phyloP scores from a whole-genome alignment of 2,329 filamentous ascomycete species.

The Claviceps sp. region DNA sequence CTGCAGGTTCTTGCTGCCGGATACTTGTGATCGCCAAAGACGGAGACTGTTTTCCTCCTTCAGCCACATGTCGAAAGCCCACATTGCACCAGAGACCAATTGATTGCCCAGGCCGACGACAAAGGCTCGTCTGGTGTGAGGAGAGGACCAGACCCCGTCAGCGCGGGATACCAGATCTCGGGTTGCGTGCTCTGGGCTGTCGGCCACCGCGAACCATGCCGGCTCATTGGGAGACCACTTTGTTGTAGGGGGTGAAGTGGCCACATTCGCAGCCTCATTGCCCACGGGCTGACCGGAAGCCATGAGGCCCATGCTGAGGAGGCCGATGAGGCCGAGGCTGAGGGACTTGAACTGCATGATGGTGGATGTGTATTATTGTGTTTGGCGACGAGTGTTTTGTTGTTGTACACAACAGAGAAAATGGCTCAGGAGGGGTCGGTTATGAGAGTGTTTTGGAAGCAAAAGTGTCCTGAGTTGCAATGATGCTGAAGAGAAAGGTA shows the following conservation, averaged over 20 bases:
- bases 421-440: background rate
- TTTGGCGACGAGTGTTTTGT: background rate
- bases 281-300: background rate
- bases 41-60: fast-evolving
- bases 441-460: too few relatives aligned
- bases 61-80: background rate
- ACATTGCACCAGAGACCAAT: background rate
- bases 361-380: background rate
- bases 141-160: background rate
- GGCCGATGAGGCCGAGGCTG: background rate
- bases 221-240: background rate
- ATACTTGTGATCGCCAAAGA: background rate
- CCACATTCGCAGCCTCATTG: background rate
- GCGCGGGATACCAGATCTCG: background rate
- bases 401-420: background rate
- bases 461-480: too few relatives aligned
- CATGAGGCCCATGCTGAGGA: background rate
- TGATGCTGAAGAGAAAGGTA: too few relatives aligned
- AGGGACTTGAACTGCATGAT: background rate
- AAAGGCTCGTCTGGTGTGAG: background rate
- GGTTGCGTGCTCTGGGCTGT: background rate
- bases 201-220: background rate
- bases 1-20: background rate
- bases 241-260: background rate
- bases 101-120: background rate